phyloP scores from a whole-genome alignment of 2,329 filamentous ascomycete genomes.

The Nemania sp. region DNA sequence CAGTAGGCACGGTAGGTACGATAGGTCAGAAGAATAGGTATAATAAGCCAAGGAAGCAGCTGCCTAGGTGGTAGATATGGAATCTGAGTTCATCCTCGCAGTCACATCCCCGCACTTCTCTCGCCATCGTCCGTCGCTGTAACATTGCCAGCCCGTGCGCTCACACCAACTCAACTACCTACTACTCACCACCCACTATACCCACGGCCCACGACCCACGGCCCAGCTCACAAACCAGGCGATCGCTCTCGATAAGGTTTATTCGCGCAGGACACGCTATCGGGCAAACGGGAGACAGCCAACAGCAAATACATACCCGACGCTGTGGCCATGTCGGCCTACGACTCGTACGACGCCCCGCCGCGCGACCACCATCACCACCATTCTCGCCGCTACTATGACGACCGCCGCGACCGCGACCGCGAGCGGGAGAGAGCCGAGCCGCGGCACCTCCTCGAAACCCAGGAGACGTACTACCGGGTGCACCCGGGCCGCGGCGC shows the following conservation, averaged over 20 bases:
- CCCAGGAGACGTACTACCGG: constrained; percentile 52
- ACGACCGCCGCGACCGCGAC: constrained; percentile 48
- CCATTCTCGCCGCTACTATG: constrained; percentile 51
- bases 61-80: no score
- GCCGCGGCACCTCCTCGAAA: constrained; percentile 57
- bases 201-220: no score
- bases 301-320: background rate
- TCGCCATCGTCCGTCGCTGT: constrained; percentile 1
- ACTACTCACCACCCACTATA: no score
- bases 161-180: constrained; percentile 19
- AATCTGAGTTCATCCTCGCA: no score
- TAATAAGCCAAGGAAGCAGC: no score
- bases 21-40: no score
- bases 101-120: constrained; percentile 12
- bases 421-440: constrained; percentile 50
- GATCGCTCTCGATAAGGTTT: no score
- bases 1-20: background rate
- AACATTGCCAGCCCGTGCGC: no score
- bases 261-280: no score
- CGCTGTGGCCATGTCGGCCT: constrained; percentile 47
- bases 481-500: constrained; percentile 50
- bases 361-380: constrained; percentile 47
- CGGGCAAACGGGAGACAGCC: background rate
- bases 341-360: constrained; percentile 57
- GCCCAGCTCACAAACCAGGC: no score